Base-by-base conservation (phyloP, 2,329 filamentous ascomycete species). In the Cladorrhinum sp. region DNA sequence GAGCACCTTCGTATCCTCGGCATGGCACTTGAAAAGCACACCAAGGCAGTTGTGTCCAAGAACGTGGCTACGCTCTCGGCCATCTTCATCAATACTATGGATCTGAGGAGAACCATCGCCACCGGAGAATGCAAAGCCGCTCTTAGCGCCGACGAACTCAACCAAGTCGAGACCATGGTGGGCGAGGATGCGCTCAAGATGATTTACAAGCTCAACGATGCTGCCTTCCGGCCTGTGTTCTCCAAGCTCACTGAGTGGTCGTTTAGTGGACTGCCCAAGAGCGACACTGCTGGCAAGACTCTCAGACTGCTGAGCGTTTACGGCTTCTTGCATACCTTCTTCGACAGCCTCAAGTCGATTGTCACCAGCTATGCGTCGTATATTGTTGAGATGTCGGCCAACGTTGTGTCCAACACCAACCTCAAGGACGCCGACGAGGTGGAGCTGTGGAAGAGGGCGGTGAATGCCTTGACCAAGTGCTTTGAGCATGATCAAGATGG, bases 151-250 rank as follows among this genome's bases (percentile, higher is more conserved):
- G 75, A 81, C 14, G 77, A 82, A 50, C 73, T 90, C 5, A 74
- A 79, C 20, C 78, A 81, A 48, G 79, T 92, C 12, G 91, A 96
- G 71, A 76, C 78, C 1, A 78, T 80, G 10, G 71, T 91, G 66
- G 89, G 91, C 71, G 84, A 88, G 9, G 86, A 89, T 12, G 85
- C 88, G 0, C 84, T 99, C 62, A 90, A 92, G 74, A 95, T 97
- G 87, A 90, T 96, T 58, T 92, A 96, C 79, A 98, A 98, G 80
- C 84, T 99, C 64, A 98, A 97, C 76, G 95, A 99, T 72, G 88
- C 90, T 0, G 86, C 90, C 0, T 99, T 99, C 85, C 84, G 93
- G 12, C 96, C 95, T 0, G 86, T 99, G 64, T 99, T 98, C 78
- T 83, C 87, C 16, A 86, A 89, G 65, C 79, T 97, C n/a, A 81